Conservation (phyloP, 352 stramenopile species). For the Aphanomyces stellatus region DNA sequence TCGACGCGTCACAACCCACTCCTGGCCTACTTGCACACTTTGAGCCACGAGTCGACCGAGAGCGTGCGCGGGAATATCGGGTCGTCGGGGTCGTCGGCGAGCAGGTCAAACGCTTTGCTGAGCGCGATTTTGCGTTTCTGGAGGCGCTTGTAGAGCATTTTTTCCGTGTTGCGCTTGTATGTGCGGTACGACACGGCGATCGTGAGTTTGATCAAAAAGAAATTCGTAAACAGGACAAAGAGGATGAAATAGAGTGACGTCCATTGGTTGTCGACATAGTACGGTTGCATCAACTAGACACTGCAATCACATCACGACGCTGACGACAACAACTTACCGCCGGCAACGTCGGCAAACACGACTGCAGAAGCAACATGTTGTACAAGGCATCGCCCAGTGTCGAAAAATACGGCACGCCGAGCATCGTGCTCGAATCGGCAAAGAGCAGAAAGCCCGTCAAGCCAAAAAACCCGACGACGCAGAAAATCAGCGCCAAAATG, state of each 20-base stretch:
- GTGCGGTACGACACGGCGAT: slow-evolving; percentile 78
- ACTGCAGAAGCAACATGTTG: slow-evolving; percentile 75
- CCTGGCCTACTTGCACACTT: slow-evolving; percentile 42
- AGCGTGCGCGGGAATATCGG: slow-evolving; percentile 20
- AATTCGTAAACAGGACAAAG: slow-evolving; percentile 69
- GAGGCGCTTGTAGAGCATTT: slow-evolving; percentile 75
- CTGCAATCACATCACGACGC: no score
- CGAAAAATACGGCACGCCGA: slow-evolving; percentile 49
- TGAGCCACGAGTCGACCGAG: slow-evolving; percentile 64
- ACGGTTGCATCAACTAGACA: slow-evolving; percentile 66
- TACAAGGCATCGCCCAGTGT: slow-evolving; percentile 66
- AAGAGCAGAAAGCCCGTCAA: slow-evolving; percentile 70
- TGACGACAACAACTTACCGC: no score
- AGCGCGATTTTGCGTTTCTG: slow-evolving; percentile 78
- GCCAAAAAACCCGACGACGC: slow-evolving; percentile 72
- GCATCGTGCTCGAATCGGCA: slow-evolving; percentile 49
- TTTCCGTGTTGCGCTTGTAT: slow-evolving; percentile 81
- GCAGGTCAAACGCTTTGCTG: slow-evolving; percentile 67
- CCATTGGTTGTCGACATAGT: slow-evolving; percentile 70
- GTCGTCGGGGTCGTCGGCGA: slow-evolving; percentile 28
- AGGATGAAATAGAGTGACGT: slow-evolving; percentile 71
- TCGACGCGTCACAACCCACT: no score
- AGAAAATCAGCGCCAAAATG: slow-evolving; percentile 58
- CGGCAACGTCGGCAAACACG: slow-evolving; percentile 71
- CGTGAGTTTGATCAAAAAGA: slow-evolving; percentile 77